Evolutionary conservation across 2,329 filamentous ascomycete genomes (phyloP).

Genomic region (Xylariaceae sp.): DNA sequence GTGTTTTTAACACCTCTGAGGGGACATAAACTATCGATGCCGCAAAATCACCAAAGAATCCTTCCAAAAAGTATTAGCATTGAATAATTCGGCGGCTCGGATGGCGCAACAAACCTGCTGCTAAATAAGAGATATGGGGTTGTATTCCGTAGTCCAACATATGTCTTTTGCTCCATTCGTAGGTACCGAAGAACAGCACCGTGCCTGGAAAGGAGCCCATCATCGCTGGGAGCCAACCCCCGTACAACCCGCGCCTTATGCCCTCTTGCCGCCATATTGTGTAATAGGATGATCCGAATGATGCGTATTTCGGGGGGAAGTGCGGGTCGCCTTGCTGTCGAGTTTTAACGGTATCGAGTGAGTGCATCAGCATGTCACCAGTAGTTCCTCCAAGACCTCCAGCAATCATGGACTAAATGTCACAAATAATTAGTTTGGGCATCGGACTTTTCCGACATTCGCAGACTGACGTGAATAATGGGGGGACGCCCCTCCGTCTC

Average conservation of each 20-base stretch:
- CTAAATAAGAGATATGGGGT: slow-evolving; percentile 83
- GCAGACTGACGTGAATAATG: slow-evolving; percentile 65
- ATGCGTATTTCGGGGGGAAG: slow-evolving; percentile 90
- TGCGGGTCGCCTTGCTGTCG: slow-evolving; percentile 96
- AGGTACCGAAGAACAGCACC: slow-evolving; percentile 92
- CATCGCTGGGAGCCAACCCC: slow-evolving; percentile 90
- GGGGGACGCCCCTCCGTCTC: slow-evolving; percentile 65
- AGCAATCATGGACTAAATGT: slow-evolving; percentile 84
- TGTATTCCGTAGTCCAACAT: slow-evolving; percentile 86
- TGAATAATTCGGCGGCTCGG: not conserved
- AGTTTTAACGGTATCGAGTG: slow-evolving; percentile 97
- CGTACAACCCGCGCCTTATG: slow-evolving; percentile 83
- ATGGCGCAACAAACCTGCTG: slow-evolving; percentile 66
- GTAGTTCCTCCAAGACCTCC: slow-evolving; percentile 91
- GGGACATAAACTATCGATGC: slow-evolving; percentile 95
- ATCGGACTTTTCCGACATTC: not conserved
- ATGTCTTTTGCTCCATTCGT: slow-evolving; percentile 91
- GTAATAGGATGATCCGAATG: slow-evolving; percentile 87
- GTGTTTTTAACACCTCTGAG: slow-evolving; percentile 97
- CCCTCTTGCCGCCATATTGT: slow-evolving; percentile 95
- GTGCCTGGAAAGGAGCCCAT: slow-evolving; percentile 93
- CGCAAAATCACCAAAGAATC: slow-evolving; percentile 91
- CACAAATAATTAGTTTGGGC: slow-evolving; percentile 19
- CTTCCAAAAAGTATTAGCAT: slow-evolving; percentile 50
- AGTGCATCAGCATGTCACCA: slow-evolving; percentile 98